A percentile compares a stretch with the other conserved stretches of the same genome.
Evolutionary conservation across 2,329 filamentous ascomycete genomes (phyloP).

Genomic region (Aspergillus sp.): DNA sequence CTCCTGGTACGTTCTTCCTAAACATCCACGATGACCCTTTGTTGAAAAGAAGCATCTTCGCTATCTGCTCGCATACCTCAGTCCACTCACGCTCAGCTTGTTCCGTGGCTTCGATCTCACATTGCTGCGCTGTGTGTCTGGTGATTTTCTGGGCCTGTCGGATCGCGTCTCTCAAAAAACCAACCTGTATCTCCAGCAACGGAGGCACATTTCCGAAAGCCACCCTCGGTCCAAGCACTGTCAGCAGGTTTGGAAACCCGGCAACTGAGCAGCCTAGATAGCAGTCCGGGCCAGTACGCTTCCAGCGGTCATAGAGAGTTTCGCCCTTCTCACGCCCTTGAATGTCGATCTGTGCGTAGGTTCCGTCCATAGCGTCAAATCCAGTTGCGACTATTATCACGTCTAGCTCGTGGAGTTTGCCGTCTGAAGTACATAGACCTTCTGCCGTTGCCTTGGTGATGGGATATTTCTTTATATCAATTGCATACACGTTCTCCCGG

Average conservation of each 20-base stretch:
- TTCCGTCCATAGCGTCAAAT: constrained; percentile 42
- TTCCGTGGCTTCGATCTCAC: constrained; percentile 12
- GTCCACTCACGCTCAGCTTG: constrained; percentile 10
- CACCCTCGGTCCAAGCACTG: constrained; percentile 42
- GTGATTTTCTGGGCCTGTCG: background rate
- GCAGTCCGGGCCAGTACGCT: constrained; percentile 26
- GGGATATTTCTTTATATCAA: constrained; percentile 37
- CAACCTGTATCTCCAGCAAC: constrained; percentile 25
- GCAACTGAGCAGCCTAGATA: constrained; percentile 22
- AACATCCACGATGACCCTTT: background rate
- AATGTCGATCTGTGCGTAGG: constrained; percentile 39
- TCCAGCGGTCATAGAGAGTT: constrained; percentile 16
- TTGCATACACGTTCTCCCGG: constrained; percentile 47
- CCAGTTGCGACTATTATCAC: constrained; percentile 30
- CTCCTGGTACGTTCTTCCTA: background rate
- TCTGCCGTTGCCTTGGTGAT: constrained; percentile 32
- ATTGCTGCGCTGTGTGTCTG: background rate
- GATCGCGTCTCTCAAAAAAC: background rate
- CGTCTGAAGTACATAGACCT: constrained; percentile 43
- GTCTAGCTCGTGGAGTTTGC: constrained; percentile 32
- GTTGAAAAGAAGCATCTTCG: background rate
- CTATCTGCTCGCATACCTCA: background rate
- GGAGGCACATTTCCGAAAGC: constrained; percentile 39
- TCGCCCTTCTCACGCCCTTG: constrained; percentile 20
- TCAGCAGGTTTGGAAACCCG: constrained; percentile 51